Conservation (phyloP, 148 eudicot species). For the Fagopyrum tataricum region DNA sequence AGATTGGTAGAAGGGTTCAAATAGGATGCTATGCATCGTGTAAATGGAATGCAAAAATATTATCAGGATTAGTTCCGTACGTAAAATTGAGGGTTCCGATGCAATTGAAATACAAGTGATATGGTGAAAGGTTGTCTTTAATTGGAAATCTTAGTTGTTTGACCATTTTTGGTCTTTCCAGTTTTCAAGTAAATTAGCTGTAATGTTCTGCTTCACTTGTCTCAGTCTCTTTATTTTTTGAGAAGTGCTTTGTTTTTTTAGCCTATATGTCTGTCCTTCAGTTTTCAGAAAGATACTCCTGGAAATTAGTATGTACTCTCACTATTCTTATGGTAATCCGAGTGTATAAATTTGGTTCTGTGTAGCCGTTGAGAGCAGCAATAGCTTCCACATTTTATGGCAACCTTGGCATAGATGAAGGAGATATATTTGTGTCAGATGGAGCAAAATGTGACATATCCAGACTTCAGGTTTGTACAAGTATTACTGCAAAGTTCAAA, state of each 20-base stretch:
- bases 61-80: background rate
- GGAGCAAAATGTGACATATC: slow-evolving; percentile 97
- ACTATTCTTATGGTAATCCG: background rate
- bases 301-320: background rate
- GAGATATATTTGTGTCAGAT: slow-evolving; percentile 88
- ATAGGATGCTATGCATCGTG: background rate
- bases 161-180: background rate
- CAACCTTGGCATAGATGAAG: slow-evolving; percentile 69
- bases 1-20: background rate
- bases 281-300: background rate
- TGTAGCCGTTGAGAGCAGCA: slow-evolving; percentile 64
- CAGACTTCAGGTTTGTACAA: slow-evolving; percentile 71
- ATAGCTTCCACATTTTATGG: slow-evolving; percentile 71
- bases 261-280: background rate
- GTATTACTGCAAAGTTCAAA: background rate
- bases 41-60: background rate
- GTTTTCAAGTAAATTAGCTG: background rate
- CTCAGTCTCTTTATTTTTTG: background rate
- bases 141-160: background rate
- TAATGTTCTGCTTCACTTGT: background rate
- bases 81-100: background rate
- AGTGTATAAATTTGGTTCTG: background rate
- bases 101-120: background rate
- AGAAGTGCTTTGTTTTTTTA: background rate
- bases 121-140: background rate